Percentiles rank a stretch among this genome's conserved stretches.
Conservation (phyloP, 352 stramenopile species). For the Globisporangium radiosum region DNA sequence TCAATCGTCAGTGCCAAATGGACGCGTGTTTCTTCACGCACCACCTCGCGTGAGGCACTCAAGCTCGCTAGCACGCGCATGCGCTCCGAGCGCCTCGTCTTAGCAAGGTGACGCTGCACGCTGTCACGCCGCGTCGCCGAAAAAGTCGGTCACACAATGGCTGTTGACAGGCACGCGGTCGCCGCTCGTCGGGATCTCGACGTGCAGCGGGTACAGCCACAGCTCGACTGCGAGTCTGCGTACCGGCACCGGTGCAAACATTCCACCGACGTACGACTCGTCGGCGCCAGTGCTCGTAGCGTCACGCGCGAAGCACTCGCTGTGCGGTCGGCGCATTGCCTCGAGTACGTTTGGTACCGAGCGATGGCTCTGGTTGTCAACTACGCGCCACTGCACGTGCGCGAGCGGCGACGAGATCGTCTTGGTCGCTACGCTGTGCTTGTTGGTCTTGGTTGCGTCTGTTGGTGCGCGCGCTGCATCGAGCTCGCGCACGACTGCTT, state of each 20-base stretch:
- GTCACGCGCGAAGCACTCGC: conserved; percentile 20
- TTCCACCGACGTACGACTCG: conserved; percentile 21
- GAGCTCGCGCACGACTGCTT: conserved; percentile 42
- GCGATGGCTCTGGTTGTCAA: conserved; percentile 24
- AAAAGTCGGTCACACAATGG: conserved; percentile 40
- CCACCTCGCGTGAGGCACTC: background rate
- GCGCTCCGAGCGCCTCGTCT: too few species aligned
- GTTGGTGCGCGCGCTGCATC: conserved; percentile 30
- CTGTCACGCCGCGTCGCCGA: conserved; percentile 14
- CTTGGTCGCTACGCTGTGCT: conserved; percentile 12
- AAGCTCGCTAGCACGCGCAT: background rate
- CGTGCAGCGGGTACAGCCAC: conserved; percentile 70
- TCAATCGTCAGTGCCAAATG: too few species aligned
- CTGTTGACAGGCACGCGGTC: conserved; percentile 41
- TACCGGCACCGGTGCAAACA: conserved; percentile 46
- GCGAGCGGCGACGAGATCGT: conserved; percentile 23
- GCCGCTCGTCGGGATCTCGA: conserved; percentile 49
- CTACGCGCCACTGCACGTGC: conserved; percentile 56
- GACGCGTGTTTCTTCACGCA: background rate
- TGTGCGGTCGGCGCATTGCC: conserved; percentile 9
- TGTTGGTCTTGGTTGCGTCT: conserved; percentile 32
- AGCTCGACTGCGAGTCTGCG: conserved; percentile 47
- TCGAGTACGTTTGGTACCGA: conserved; percentile 46
- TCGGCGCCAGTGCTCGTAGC: background rate
- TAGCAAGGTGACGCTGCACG: background rate